A percentile compares a stretch with the other conserved stretches of the same genome.
Evolutionary conservation across 2,329 filamentous ascomycete genomes (phyloP).

Genomic region (Sporothrix globosa): DNA sequence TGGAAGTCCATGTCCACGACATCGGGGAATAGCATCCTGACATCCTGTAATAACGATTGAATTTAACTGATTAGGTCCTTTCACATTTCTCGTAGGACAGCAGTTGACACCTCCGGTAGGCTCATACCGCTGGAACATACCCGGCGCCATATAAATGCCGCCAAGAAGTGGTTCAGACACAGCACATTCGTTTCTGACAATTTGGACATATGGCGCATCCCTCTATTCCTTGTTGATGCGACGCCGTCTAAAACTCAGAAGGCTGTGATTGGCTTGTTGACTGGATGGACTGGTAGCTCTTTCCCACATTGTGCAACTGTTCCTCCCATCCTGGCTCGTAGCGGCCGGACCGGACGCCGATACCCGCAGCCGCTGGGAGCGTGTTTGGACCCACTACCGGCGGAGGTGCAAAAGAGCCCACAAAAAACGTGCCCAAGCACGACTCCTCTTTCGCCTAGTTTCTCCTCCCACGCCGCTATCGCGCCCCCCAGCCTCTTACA

Average conservation of each 20-base stretch:
- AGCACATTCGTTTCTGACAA: neutral
- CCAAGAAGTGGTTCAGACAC: neutral
- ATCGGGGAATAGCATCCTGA: neutral
- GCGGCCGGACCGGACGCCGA: constrained; percentile 26
- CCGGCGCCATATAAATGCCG: too few species aligned
- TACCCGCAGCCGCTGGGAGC: constrained; percentile 11
- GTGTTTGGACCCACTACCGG: neutral
- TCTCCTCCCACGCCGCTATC: constrained; percentile 16
- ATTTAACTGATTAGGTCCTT: neutral
- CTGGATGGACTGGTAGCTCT: neutral
- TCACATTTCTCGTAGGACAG: neutral
- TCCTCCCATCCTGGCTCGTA: neutral
- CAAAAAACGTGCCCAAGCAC: constrained; percentile 17
- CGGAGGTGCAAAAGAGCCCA: neutral
- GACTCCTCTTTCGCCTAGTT: neutral
- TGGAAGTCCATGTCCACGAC: neutral
- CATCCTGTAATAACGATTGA: neutral
- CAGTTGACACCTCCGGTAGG: neutral
- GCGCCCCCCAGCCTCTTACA: constrained; percentile 17
- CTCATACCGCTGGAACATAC: too few species aligned
- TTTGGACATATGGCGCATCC: neutral
- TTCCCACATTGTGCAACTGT: neutral
- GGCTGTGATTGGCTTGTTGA: constrained; percentile 7
- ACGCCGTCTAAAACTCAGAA: neutral
- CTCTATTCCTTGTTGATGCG: neutral